A percentile compares a stretch with the other conserved stretches of the same genome.
phyloP scores from a whole-genome alignment of 2,329 filamentous ascomycete genomes.

The Penicillium sp. region DNA sequence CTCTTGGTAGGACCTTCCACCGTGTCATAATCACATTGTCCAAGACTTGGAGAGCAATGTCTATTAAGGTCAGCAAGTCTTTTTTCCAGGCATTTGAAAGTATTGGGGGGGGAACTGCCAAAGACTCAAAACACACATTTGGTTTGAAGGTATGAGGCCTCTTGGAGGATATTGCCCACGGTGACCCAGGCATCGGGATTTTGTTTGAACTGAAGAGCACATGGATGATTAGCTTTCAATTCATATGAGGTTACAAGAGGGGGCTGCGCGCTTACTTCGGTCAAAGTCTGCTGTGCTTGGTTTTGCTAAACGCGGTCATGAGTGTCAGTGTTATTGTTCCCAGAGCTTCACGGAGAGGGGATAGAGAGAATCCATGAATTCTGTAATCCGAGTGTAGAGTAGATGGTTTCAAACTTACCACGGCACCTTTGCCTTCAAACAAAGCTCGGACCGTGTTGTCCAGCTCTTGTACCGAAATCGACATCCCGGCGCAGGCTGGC shows the following conservation, averaged over 20 bases:
- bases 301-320: constrained; percentile 70
- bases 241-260: neutral
- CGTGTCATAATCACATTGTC: constrained; percentile 98
- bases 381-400: neutral
- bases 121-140: constrained; percentile 68
- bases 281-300: constrained; percentile 86
- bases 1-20: constrained; percentile 95
- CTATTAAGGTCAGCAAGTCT: constrained; percentile 52
- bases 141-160: constrained; percentile 89
- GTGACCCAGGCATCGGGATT: constrained; percentile 97
- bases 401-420: constrained; percentile 58
- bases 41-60: constrained; percentile 91
- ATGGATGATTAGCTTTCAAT: constrained; percentile 2
- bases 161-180: constrained; percentile 93
- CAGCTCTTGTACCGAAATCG: constrained; percentile 83
- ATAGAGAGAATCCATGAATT: neutral
- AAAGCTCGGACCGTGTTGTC: constrained; percentile 95
- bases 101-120: neutral
- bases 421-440: constrained; percentile 92
- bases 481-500: constrained; percentile 51
- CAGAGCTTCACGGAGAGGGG: neutral
- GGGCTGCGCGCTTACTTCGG: constrained; percentile 66
- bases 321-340: constrained; percentile 23
- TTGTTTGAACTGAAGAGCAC: constrained; percentile 79
- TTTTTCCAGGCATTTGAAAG: neutral